A percentile compares a stretch with the other conserved stretches of the same genome.
These are phyloP conservation scores for Pythium insidiosum DNA, from an alignment of 352 stramenopile species.

Conservation along the genomic window DNA sequence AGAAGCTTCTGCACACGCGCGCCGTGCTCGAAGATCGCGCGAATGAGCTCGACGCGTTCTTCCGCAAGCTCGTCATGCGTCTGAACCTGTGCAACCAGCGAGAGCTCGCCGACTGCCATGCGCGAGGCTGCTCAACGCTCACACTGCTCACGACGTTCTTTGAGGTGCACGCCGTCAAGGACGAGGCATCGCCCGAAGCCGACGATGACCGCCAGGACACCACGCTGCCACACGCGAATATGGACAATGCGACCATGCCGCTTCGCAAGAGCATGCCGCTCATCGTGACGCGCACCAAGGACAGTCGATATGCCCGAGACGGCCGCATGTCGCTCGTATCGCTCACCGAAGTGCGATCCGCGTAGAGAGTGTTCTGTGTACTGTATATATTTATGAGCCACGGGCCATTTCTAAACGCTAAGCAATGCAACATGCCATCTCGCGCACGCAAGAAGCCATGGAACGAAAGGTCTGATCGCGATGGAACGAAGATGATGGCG, in stretches of 20 bases:
- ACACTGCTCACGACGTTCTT: constrained; percentile 41
- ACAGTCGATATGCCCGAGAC: constrained; percentile 15
- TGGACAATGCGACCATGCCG: constrained; percentile 12
- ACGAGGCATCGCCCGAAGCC: constrained; percentile 4
- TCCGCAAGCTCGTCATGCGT: constrained; percentile 54
- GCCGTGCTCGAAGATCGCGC: constrained; percentile 17
- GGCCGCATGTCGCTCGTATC: constrained; percentile 26
- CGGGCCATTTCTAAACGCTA: no score
- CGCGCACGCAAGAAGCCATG: no score
- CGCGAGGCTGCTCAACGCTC: constrained; percentile 35
- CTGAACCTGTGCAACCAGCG: constrained; percentile 50
- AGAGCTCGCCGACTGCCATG: constrained; percentile 32
- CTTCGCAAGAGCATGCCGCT: constrained; percentile 29
- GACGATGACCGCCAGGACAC: no score
- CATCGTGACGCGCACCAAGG: constrained; percentile 14
- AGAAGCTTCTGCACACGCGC: constrained; percentile 54
- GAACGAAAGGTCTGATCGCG: no score
- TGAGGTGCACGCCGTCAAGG: constrained; percentile 19
- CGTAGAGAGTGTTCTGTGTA: no score
- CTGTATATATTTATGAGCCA: no score
- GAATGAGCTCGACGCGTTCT: constrained; percentile 52
- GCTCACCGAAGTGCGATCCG: constrained; percentile 19
- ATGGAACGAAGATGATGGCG: no score
- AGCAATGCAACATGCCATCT: no score
- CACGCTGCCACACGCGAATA: no score